Percentiles rank a stretch among this genome's conserved stretches.
Conservation (phyloP, 2,329 filamentous ascomycete genomes). For the Penicillium sp. region DNA sequence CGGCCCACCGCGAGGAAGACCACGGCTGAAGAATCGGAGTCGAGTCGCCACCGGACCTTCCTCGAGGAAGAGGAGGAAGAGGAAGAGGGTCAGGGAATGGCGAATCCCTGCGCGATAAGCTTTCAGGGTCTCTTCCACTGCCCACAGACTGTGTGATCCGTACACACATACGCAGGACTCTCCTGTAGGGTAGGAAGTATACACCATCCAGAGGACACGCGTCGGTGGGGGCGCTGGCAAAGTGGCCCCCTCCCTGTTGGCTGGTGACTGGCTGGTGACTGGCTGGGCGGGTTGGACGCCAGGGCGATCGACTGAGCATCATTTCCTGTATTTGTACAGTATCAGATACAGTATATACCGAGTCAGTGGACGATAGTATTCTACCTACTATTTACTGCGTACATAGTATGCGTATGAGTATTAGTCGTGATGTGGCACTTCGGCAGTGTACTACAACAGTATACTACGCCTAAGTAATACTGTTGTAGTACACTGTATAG, state of each 20-base stretch:
- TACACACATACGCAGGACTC: too few species aligned
- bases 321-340: constrained; percentile 20
- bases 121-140: constrained; percentile 19
- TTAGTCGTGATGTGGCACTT: too few species aligned
- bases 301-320: constrained; percentile 25
- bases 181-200: background rate
- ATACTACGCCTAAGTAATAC: too few species aligned
- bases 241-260: constrained; percentile 12
- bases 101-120: constrained; percentile 14
- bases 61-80: background rate
- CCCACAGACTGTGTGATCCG: too few species aligned
- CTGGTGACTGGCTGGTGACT: constrained; percentile 12
- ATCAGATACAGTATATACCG: background rate
- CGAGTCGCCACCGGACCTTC: constrained; percentile 9
- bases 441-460: too few species aligned
- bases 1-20: constrained; percentile 19
- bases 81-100: too few species aligned
- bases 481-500: too few species aligned
- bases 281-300: constrained; percentile 19
- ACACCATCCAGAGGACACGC: constrained; percentile 20
- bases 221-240: constrained; percentile 26
- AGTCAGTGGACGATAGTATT: too few species aligned
- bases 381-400: too few species aligned
- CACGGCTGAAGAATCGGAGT: constrained; percentile 13
- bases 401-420: too few species aligned